Evolutionary conservation across 2,329 filamentous ascomycete species (phyloP).

Genomic region (Aspergillus eucalypticola): DNA sequence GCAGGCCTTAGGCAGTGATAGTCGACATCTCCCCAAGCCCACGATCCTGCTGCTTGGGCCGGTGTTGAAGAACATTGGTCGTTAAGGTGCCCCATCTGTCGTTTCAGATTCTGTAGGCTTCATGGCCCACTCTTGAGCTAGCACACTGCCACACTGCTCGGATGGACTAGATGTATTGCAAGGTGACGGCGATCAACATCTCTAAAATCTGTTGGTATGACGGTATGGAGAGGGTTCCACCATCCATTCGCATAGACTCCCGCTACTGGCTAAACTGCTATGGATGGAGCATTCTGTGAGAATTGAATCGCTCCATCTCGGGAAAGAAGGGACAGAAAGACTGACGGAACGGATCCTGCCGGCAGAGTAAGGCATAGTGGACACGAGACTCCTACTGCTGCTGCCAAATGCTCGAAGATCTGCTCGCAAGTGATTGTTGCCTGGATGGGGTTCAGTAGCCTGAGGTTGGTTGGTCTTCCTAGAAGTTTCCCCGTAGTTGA

Average conservation of each 20-base stretch:
- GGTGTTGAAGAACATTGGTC: background rate
- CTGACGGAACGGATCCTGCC: slow-evolving; percentile 6
- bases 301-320: background rate
- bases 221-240: background rate
- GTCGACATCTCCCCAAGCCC: background rate
- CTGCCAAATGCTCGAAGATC: background rate
- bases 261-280: background rate
- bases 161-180: background rate
- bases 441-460: background rate
- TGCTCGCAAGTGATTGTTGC: background rate
- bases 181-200: background rate
- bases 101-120: background rate
- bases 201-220: background rate
- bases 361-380: background rate
- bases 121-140: background rate
- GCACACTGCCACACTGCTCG: background rate
- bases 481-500: background rate
- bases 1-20: background rate
- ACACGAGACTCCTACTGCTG: background rate
- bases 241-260: background rate
- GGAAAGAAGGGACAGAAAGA: background rate
- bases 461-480: background rate
- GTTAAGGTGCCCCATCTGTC: background rate
- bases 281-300: background rate
- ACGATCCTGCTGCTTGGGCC: background rate